Percentiles rank a stretch among this genome's conserved stretches.
phyloP scores from a whole-genome alignment of 2,329 filamentous ascomycete genomes.

The Ceratocystis papillata region DNA sequence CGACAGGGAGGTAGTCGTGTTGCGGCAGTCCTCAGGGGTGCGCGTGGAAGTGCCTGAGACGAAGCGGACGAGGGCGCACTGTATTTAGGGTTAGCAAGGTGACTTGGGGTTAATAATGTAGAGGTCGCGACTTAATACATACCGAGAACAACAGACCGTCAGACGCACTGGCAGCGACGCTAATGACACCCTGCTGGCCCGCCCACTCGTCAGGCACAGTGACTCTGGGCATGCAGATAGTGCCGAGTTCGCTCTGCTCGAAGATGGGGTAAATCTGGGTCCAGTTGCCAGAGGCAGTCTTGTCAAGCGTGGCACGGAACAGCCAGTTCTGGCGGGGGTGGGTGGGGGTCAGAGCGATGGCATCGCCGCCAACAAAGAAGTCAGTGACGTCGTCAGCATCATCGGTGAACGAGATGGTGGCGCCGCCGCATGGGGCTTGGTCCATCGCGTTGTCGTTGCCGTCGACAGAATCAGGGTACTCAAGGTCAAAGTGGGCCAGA shows the following conservation, averaged over 20 bases:
- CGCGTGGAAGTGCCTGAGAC: conserved; percentile 36
- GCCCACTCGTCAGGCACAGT: conserved; percentile 40
- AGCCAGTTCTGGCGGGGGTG: conserved; percentile 20
- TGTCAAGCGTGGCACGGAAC: conserved; percentile 21
- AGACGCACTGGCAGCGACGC: conserved; percentile 41
- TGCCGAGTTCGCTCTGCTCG: conserved; percentile 43
- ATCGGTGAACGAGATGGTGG: conserved; percentile 19
- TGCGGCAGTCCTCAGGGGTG: conserved; percentile 31
- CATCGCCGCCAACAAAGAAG: conserved; percentile 20
- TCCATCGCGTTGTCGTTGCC: conserved; percentile 19
- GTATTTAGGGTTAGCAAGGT: conserved; percentile 13
- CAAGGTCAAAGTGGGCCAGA: conserved; percentile 22
- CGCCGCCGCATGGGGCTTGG: conserved; percentile 22
- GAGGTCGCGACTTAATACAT: conserved; percentile 24
- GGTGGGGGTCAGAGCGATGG: conserved; percentile 20
- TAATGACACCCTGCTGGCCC: conserved; percentile 46
- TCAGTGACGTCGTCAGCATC: conserved; percentile 28
- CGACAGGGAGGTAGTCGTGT: conserved; percentile 32
- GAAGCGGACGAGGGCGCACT: conserved; percentile 49
- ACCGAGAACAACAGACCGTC: conserved; percentile 51
- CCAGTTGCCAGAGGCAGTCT: conserved; percentile 17
- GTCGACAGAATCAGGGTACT: conserved; percentile 20
- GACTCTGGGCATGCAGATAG: conserved; percentile 43
- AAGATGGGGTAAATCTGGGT: conserved; percentile 31
- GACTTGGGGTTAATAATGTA: neutral